Base-by-base conservation (phyloP, 108 stramenopile genomes). In the Nannochloropsis oceanica region DNA sequence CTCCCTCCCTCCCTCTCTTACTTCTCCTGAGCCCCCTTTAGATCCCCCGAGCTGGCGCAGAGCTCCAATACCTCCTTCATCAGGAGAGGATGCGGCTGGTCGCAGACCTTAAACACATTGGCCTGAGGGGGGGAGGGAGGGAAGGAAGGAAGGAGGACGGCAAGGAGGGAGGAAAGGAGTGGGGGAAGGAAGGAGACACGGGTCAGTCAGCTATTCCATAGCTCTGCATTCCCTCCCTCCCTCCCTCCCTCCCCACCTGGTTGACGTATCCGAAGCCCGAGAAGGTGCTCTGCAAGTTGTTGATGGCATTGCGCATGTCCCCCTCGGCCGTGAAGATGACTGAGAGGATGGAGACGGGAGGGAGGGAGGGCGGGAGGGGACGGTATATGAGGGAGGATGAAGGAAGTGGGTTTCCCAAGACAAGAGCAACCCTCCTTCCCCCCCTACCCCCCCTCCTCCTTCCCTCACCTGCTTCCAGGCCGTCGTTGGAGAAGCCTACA, bases 281-380 rank as follows among this genome's bases (percentile, higher is more conserved):
- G 84, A 90, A 85, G 22, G 99, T 96, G 8, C 95, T 94, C 91
- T 99, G 99, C 34, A 99, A 87, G 90, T 97, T 97, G 91, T 99
- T 98, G 81, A 98, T 91, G 7, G 99, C 97, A 88, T 99, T 94
- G 22, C 99, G 93, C 97, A 99, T 97, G 89, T 99, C 99, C 24
- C 99, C 99, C 92, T 99, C 98, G 79, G 98, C 98, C 8, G 97
- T 97, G 89, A 99, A 98, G 85, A 99, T 92, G 84, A 80, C 80
- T 25, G 80, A 24, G 24, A n/a, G 24, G 25, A 25, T 24, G 80
- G 80, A 24, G 80, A 25, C n/a, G 80, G 25, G 24, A 24, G 80
- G 25, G 80, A 22, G 0, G 80, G 24, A 25, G 80, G 80, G 24
- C 22, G 25, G 0, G 0, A 80, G 0, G 12, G 25, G 24, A 24